phyloP scores from a whole-genome alignment of 176 grass and related monocot species.

The Pontederia paniculata region DNA sequence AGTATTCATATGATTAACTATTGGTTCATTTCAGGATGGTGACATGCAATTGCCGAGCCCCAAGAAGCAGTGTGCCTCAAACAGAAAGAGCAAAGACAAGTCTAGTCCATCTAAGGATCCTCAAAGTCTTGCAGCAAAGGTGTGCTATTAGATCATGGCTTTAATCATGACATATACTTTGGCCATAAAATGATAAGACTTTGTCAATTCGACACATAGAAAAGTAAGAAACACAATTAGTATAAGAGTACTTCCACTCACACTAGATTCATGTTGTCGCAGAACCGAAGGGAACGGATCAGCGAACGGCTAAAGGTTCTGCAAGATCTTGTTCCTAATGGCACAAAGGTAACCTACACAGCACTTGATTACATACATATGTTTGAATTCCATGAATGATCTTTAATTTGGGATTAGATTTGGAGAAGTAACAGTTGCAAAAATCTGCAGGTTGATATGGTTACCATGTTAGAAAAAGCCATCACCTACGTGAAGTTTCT shows the following conservation, averaged over 20 bases:
- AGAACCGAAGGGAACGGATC: conserved; percentile 80
- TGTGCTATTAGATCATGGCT: conserved; percentile 1
- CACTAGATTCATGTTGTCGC: no score
- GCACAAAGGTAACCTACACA: conserved; percentile 40
- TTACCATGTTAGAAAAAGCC: conserved; percentile 97
- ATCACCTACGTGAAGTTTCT: conserved; percentile 95
- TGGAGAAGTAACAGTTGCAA: no score
- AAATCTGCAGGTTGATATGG: conserved; percentile 64
- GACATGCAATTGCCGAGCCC: conserved; percentile 18
- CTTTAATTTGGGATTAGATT: background rate
- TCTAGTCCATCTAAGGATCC: conserved; percentile 37
- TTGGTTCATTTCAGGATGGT: conserved; percentile 21
- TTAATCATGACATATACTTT: background rate
- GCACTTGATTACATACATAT: no score
- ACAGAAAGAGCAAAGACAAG: conserved; percentile 42
- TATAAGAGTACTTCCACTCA: no score
- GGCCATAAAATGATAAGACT: background rate
- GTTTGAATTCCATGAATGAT: background rate
- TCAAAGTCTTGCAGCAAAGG: conserved; percentile 73
- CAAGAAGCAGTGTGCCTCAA: conserved; percentile 52
- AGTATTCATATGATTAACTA: no score
- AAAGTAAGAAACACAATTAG: no score
- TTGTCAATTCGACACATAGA: no score
- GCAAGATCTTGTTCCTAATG: conserved; percentile 91
- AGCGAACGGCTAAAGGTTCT: conserved; percentile 68